A percentile compares a stretch with the other conserved stretches of the same genome.
Evolutionary conservation across 202 grass and related monocot genomes (phyloP).

Genomic region (Zizania palustris): DNA sequence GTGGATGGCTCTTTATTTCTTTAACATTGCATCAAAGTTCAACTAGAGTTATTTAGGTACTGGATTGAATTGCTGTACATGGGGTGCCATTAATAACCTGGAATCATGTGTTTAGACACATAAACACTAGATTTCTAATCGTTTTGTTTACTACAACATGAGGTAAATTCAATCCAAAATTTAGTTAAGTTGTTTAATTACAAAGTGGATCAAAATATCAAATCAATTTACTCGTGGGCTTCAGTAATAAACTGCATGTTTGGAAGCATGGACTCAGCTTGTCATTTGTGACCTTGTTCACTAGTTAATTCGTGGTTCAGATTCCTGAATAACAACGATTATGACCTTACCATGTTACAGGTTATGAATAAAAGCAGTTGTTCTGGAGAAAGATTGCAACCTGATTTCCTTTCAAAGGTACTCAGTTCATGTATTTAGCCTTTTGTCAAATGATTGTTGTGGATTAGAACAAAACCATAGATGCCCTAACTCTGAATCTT

Average conservation of each 20-base stretch:
- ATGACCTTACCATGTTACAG: constrained; percentile 50
- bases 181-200: too few relatives aligned
- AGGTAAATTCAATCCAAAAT: not conserved
- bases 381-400: constrained; percentile 50
- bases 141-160: not conserved
- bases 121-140: too few relatives aligned
- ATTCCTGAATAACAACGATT: constrained; percentile 35
- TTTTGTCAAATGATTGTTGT: constrained; percentile 35
- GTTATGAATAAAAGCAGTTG: constrained; percentile 52
- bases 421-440: constrained; percentile 18
- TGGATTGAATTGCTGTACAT: not conserved
- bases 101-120: not conserved
- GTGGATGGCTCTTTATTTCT: too few relatives aligned
- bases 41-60: not conserved
- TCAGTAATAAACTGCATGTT: too few relatives aligned
- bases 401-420: constrained; percentile 66
- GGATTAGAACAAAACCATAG: constrained; percentile 12
- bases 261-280: constrained; percentile 2
- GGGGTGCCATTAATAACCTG: not conserved
- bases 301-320: not conserved
- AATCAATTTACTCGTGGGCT: too few relatives aligned
- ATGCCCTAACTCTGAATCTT: constrained; percentile 44
- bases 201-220: too few relatives aligned
- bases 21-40: not conserved
- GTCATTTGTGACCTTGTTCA: constrained; percentile 1